Conservation (phyloP, 352 stramenopile genomes). For the Phytophthora melonis region DNA sequence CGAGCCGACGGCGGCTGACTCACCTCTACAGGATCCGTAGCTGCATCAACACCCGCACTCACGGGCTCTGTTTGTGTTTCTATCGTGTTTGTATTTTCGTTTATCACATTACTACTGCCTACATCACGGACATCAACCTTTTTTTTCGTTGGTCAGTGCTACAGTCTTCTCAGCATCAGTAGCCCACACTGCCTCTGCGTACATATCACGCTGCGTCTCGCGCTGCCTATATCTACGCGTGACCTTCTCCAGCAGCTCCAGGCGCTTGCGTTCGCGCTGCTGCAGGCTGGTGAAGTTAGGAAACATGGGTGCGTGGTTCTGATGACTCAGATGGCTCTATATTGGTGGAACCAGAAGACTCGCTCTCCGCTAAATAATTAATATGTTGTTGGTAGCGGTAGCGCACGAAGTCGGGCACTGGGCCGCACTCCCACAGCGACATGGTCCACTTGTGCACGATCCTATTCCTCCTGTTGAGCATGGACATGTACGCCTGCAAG, state of each 20-base stretch:
- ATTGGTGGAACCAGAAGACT: background rate
- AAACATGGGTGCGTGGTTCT: conserved; percentile 2
- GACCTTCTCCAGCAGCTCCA: conserved; percentile 6
- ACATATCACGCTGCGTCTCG: conserved; percentile 5
- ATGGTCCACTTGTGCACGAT: conserved; percentile 18
- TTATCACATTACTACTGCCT: background rate
- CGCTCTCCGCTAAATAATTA: conserved; percentile 1
- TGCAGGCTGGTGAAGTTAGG: conserved; percentile 6
- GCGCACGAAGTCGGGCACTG: conserved; percentile 1
- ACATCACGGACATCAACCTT: background rate
- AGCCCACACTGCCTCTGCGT: conserved; percentile 2
- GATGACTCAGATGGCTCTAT: background rate
- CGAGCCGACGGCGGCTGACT: background rate
- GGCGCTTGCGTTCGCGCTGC: conserved; percentile 1
- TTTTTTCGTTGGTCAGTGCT: background rate
- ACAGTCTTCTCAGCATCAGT: background rate
- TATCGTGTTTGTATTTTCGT: background rate
- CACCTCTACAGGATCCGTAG: background rate
- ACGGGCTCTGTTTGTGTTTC: background rate
- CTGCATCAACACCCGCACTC: background rate
- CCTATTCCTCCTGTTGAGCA: conserved; percentile 1
- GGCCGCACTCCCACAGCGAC: background rate
- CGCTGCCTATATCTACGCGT: background rate
- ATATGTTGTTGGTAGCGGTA: background rate
- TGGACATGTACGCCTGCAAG: background rate